Percentiles rank a stretch among this genome's conserved stretches.
Evolutionary conservation across 345 rosid species (phyloP).

Genomic region (Litchi chinensis): DNA sequence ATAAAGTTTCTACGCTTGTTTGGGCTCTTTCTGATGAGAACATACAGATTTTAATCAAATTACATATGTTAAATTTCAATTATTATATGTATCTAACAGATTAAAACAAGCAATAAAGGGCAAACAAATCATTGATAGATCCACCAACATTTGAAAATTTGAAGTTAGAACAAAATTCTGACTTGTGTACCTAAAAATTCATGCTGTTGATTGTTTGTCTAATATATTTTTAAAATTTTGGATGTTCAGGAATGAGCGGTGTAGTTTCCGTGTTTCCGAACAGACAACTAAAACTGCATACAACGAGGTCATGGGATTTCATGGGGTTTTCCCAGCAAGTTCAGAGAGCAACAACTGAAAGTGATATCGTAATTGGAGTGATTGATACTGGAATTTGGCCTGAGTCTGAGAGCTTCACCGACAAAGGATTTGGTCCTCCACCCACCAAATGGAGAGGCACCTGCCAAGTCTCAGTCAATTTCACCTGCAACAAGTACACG

Average conservation of each 20-base stretch:
- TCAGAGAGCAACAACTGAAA: background rate
- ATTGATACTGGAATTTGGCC: constrained; percentile 33
- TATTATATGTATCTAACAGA: too few relatives aligned
- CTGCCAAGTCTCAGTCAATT: constrained; percentile 24
- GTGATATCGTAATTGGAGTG: constrained; percentile 17
- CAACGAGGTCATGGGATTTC: constrained; percentile 36
- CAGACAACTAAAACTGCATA: constrained; percentile 18
- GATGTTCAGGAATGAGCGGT: constrained; percentile 16
- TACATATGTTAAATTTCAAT: too few relatives aligned
- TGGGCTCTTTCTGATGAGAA: background rate
- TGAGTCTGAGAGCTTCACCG: constrained; percentile 29
- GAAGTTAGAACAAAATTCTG: too few relatives aligned
- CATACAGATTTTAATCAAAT: too few relatives aligned
- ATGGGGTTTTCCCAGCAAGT: constrained; percentile 16
- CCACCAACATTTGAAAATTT: background rate
- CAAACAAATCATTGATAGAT: background rate
- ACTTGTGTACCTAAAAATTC: background rate
- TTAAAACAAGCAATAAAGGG: too few relatives aligned
- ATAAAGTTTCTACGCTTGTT: background rate
- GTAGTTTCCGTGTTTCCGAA: constrained; percentile 34
- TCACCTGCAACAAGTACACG: constrained; percentile 28
- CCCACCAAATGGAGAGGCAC: constrained; percentile 34
- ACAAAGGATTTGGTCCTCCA: constrained; percentile 28
- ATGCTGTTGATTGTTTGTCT: background rate
- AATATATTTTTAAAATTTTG: background rate